Evolutionary conservation across 768 basidiomycete species (phyloP).

Genomic region (Termitomyces sp.): DNA sequence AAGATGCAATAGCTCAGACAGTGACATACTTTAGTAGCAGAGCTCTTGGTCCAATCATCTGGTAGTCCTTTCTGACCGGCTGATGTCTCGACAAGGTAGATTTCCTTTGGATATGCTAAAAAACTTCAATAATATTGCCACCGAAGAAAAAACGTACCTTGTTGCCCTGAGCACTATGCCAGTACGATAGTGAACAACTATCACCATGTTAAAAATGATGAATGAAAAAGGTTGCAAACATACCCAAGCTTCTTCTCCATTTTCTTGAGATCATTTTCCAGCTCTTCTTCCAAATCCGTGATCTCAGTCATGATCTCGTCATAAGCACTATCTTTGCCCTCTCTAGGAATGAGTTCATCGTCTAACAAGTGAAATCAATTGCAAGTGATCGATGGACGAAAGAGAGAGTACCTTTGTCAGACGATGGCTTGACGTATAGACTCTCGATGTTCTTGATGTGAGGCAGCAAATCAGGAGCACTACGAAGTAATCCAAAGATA

Average conservation of each 20-base stretch:
- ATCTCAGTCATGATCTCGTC: conserved; percentile 77
- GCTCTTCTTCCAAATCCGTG: conserved; percentile 55
- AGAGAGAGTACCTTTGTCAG: conserved; percentile 50
- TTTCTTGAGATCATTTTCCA: conserved; percentile 63
- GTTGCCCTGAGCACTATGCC: conserved; percentile 71
- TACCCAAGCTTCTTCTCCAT: conserved; percentile 69
- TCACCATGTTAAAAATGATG: background rate
- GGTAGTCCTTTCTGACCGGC: conserved; percentile 62
- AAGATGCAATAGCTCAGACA: background rate
- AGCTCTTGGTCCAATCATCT: conserved; percentile 75
- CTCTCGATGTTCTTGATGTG: conserved; percentile 65
- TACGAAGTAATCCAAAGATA: conserved; percentile 67
- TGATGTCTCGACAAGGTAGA: conserved; percentile 80
- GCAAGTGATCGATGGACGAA: background rate
- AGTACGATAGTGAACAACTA: conserved; percentile 31
- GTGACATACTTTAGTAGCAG: conserved; percentile 66
- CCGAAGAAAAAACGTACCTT: conserved; percentile 47
- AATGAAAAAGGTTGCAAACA: conserved; percentile 10
- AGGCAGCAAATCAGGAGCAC: conserved; percentile 73
- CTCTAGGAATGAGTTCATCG: conserved; percentile 70
- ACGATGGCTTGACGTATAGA: conserved; percentile 55
- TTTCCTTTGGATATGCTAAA: conserved; percentile 50
- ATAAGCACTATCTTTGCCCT: conserved; percentile 84
- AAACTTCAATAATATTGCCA: background rate
- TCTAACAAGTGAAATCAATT: conserved; percentile 29